These are phyloP conservation scores for Glomus cerebriforme DNA, from an alignment of 192 early-diverging fungal species.

Conservation along the genomic window DNA sequence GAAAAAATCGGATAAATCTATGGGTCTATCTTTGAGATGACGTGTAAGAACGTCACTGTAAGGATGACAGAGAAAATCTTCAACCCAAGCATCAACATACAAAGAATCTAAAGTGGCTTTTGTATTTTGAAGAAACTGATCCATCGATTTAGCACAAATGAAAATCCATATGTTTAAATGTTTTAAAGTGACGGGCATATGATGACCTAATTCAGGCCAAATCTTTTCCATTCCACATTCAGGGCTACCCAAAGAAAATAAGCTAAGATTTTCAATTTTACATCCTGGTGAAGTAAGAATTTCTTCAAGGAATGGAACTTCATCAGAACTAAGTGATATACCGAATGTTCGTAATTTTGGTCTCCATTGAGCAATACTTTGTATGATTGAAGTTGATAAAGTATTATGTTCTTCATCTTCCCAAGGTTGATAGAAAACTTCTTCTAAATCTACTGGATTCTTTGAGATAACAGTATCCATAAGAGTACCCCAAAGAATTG, in stretches of 20 bases:
- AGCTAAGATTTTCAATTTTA: conserved; percentile 10
- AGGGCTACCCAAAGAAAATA: background rate
- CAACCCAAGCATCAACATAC: conserved; percentile 24
- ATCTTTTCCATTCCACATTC: background rate
- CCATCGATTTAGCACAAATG: conserved; percentile 19
- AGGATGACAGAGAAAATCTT: background rate
- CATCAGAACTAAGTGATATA: background rate
- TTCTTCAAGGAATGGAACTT: conserved; percentile 8
- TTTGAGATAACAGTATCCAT: background rate
- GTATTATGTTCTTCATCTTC: background rate
- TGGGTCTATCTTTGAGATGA: background rate
- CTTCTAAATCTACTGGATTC: conserved; percentile 6
- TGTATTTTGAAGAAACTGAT: conserved; percentile 2
- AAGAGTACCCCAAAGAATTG: background rate
- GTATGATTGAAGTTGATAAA: background rate
- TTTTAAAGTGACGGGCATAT: conserved; percentile 15
- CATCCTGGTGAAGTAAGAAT: background rate
- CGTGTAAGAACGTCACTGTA: background rate
- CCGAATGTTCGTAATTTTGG: conserved; percentile 20
- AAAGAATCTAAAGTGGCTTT: conserved; percentile 6
- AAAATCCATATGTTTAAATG: conserved; percentile 28
- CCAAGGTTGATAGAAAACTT: conserved; percentile 20
- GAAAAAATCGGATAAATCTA: conserved; percentile 8
- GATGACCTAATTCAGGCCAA: conserved; percentile 7
- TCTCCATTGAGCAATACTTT: background rate